These are phyloP conservation scores for Heliosperma pusillum DNA, from an alignment of 148 eudicot genomes.

Conservation along the genomic window DNA sequence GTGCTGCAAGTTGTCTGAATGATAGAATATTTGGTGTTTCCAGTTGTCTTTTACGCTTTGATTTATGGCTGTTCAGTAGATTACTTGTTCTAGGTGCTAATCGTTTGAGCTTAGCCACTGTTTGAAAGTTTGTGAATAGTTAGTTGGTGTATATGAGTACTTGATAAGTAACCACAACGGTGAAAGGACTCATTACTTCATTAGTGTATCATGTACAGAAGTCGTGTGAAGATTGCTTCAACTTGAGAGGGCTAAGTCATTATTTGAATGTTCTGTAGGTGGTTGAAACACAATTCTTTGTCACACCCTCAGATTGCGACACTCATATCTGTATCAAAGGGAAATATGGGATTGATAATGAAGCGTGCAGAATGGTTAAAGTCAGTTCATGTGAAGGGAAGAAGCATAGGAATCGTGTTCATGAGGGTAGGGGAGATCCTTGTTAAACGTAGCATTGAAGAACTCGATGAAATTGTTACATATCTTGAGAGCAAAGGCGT, in stretches of 20 bases:
- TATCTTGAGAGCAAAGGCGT: constrained; percentile 78
- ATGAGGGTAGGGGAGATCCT: constrained; percentile 57
- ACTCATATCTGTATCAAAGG: constrained; percentile 70
- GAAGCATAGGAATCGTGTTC: constrained; percentile 67
- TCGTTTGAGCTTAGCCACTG: neutral
- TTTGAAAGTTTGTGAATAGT: neutral
- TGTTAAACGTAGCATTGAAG: constrained; percentile 47
- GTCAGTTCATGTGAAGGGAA: constrained; percentile 65
- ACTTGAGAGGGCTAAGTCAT: constrained; percentile 2
- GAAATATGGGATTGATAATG: constrained; percentile 53
- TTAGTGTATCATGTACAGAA: constrained; percentile 4
- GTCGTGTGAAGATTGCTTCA: neutral
- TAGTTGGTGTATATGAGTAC: neutral
- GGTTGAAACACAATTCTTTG: constrained; percentile 82
- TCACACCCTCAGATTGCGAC: constrained; percentile 86
- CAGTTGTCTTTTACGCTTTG: neutral
- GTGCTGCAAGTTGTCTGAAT: neutral
- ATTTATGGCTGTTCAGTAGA: neutral
- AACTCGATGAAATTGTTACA: constrained; percentile 62
- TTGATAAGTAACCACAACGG: neutral
- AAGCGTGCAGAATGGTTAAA: constrained; percentile 63
- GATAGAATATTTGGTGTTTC: neutral
- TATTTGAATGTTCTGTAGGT: constrained; percentile 47
- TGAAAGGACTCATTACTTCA: neutral
- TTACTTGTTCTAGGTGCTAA: neutral